Conservation (phyloP, 495 filamentous ascomycete species). For the Neurospora sp. region DNA sequence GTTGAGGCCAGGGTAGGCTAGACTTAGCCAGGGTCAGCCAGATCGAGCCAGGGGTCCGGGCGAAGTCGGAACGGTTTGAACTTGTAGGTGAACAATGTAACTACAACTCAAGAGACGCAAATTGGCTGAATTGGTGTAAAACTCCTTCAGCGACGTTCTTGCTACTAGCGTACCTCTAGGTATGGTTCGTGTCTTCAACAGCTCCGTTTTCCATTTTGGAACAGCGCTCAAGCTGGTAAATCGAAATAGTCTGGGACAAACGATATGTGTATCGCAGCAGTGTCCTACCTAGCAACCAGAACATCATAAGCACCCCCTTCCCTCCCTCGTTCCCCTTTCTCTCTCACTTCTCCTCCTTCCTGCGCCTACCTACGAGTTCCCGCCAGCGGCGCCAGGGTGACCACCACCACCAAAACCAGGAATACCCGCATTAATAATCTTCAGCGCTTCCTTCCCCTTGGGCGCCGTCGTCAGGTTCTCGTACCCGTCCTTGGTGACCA, state of each 20-base stretch:
- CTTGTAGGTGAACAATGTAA: neutral
- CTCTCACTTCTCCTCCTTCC: neutral
- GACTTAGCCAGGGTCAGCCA: neutral
- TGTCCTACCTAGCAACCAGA: too few relatives aligned
- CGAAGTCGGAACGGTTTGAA: neutral
- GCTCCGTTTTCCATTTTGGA: too few relatives aligned
- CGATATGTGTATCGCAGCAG: too few relatives aligned
- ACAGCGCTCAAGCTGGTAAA: too few relatives aligned
- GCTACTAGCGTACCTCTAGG: too few relatives aligned
- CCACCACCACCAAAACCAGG: neutral
- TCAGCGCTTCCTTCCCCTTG: slow-evolving; percentile 52
- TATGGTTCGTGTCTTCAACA: too few relatives aligned
- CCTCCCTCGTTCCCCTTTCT: neutral
- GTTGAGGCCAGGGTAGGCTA: neutral
- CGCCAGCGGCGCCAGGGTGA: neutral
- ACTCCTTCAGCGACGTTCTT: too few relatives aligned
- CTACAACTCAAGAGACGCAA: neutral
- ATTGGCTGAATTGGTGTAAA: neutral
- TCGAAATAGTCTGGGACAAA: too few relatives aligned
- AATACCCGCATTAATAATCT: slow-evolving; percentile 17
- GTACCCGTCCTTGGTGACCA: slow-evolving; percentile 65
- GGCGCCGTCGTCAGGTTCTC: slow-evolving; percentile 80
- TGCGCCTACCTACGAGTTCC: neutral
- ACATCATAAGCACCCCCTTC: too few relatives aligned
- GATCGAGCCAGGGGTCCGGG: neutral